These are phyloP conservation scores for Populus pruinosa DNA, from an alignment of 345 rosid genomes.

Conservation along the genomic window DNA sequence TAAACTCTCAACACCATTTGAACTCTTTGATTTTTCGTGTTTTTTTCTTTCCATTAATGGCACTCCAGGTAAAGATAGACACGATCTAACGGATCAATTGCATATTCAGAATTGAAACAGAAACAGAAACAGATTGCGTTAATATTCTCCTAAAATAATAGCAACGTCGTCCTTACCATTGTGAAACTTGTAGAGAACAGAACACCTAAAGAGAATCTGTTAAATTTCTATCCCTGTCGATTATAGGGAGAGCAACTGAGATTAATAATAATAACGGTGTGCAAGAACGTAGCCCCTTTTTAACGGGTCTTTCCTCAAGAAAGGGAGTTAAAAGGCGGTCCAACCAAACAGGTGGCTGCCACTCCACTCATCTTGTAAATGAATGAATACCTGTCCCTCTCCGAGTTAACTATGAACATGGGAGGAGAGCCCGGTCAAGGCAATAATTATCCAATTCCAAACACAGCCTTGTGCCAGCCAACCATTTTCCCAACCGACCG, in stretches of 20 bases:
- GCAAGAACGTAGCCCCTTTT: neutral
- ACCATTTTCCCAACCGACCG: too few species aligned
- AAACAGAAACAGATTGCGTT: neutral
- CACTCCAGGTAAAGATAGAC: too few species aligned
- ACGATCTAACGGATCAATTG: neutral
- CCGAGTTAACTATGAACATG: neutral
- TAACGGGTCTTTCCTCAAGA: neutral
- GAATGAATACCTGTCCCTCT: too few species aligned
- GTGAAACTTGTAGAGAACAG: neutral
- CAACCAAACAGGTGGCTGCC: neutral
- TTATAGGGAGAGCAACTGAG: neutral
- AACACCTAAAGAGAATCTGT: neutral
- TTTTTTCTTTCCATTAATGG: too few species aligned
- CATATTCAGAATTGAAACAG: neutral
- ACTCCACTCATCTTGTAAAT: neutral
- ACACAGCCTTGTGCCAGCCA: too few species aligned
- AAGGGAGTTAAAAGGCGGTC: neutral
- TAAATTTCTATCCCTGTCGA: neutral
- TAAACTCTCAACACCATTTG: too few species aligned
- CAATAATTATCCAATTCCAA: too few species aligned
- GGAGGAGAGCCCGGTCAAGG: neutral
- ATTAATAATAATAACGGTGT: neutral
- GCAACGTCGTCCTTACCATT: neutral
- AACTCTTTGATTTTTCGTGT: too few species aligned
- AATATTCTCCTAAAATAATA: neutral